Evolutionary conservation across 1,284 basidiomycete species (phyloP).

Genomic region (Ustilago xerochloae): DNA sequence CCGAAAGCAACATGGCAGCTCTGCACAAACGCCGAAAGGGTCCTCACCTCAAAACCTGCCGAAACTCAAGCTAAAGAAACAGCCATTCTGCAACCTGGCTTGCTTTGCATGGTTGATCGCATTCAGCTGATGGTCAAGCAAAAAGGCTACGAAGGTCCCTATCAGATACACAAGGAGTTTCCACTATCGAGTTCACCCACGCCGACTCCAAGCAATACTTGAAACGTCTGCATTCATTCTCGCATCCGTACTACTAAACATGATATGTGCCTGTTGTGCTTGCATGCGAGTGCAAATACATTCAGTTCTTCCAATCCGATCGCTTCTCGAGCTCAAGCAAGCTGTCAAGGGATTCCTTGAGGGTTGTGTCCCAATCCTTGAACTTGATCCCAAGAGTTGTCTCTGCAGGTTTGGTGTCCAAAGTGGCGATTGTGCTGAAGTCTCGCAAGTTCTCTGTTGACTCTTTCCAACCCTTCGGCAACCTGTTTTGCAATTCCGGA

Average conservation of each 20-base stretch:
- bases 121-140: constrained; percentile 29
- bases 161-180: constrained; percentile 4
- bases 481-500: constrained; percentile 43
- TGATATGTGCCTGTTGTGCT: too few species aligned
- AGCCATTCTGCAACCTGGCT: not conserved
- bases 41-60: not conserved
- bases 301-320: constrained; percentile 38
- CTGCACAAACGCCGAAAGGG: not conserved
- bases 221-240: too few species aligned
- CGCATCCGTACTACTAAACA: too few species aligned
- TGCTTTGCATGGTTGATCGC: constrained; percentile 14
- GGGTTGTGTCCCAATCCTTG: constrained; percentile 54
- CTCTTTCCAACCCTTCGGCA: constrained; percentile 61
- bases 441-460: constrained; percentile 18
- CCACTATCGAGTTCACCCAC: constrained; percentile 1
- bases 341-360: constrained; percentile 55
- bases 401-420: constrained; percentile 53
- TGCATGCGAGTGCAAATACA: too few species aligned
- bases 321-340: constrained; percentile 53
- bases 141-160: constrained; percentile 7
- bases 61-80: too few species aligned
- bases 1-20: constrained; percentile 14
- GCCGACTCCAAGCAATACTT: too few species aligned
- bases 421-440: constrained; percentile 23
- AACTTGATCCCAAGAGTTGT: constrained; percentile 45